Percentiles rank a stretch among this genome's conserved stretches.
Evolutionary conservation across 2,329 filamentous ascomycete genomes (phyloP).

Genomic region (Neopestalotiopsis sp.): DNA sequence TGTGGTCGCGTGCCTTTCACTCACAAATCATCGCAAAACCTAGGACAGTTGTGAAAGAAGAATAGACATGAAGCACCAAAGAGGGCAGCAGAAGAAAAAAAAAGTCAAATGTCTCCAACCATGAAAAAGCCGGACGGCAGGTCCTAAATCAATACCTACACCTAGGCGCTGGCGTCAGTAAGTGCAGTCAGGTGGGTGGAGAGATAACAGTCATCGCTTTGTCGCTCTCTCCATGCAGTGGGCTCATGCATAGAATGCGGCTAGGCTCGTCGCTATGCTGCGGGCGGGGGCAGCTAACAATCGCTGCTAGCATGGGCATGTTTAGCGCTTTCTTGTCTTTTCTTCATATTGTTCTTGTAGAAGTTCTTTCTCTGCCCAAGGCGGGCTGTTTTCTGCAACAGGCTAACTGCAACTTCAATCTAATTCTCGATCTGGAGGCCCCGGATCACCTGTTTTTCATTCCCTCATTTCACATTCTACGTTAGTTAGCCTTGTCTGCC

Average conservation of each 20-base stretch:
- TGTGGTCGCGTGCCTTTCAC: not conserved
- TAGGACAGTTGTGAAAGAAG: not conserved
- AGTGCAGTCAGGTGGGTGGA: slow-evolving; percentile 6
- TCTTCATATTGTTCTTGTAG: not conserved
- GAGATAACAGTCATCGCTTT: slow-evolving; percentile 8
- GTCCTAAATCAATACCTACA: not conserved
- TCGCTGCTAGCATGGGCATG: not conserved
- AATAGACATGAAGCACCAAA: not conserved
- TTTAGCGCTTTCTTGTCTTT: not conserved
- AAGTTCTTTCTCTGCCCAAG: not conserved
- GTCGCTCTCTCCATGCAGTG: slow-evolving; percentile 1
- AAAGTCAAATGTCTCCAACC: not conserved
- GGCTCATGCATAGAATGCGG: slow-evolving; percentile 8
- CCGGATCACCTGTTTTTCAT: not conserved
- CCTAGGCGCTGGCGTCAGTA: too few relatives aligned
- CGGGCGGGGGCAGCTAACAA: not conserved
- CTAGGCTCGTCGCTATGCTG: slow-evolving; percentile 7
- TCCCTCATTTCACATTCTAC: not conserved
- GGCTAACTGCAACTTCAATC: not conserved
- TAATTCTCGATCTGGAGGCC: not conserved
- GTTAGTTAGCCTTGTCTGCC: not conserved
- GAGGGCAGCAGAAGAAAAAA: not conserved
- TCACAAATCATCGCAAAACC: not conserved
- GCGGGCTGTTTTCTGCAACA: not conserved
- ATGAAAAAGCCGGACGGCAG: not conserved